Evolutionary conservation across 202 grass and related monocot genomes (phyloP), one percentile per base, ranked within the genome.

Genomic region (Dendrocalamus latiflorus): DNA sequence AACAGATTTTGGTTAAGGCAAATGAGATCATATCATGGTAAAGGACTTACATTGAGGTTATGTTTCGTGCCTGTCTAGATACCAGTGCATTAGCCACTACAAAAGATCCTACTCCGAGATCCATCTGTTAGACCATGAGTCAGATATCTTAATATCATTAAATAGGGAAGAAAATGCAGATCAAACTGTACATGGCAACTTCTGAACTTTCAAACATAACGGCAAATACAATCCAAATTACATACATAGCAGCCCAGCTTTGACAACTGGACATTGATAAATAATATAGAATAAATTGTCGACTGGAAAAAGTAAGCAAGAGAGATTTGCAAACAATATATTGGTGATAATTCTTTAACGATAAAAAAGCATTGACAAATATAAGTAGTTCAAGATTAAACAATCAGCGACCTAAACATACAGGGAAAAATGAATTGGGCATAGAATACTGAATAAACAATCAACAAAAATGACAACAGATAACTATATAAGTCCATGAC

Each of bases 91-190:
- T 94, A 76, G 88, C 85, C 72, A 98, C 87, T 77, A 98, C 92
- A 87, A 98, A 98, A 72, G 91, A 98, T 70, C 95, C 95, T 81
- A 98, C 95, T 85, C 92, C 95, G 44, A 98, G 87, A 95, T 98
- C 95, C 95, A 98, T 98, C 95, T 98, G 91, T 87, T 77, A 71
- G 21, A 82, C 65, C 64, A 89, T 64, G 74, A 75, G 63, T 48
- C 67, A 88, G 42, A 57, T 58, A 37, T 80, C 18, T 81, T 60
- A 74, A 50, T 47, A 84, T 77, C 30, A 84, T n/a, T n/a, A n/a
- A n/a, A n/a, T n/a, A n/a, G n/a, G n/a, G n/a, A n/a, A n/a, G n/a
- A n/a, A n/a, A n/a, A n/a, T n/a, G n/a, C n/a, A n/a, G n/a, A n/a
- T 28, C 10, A 72, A 15, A 43, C 39, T 78, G 41, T 69, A 59